Evolutionary conservation across 208 protist species (phyloP).

Genomic region (Crithidia bombi): DNA sequence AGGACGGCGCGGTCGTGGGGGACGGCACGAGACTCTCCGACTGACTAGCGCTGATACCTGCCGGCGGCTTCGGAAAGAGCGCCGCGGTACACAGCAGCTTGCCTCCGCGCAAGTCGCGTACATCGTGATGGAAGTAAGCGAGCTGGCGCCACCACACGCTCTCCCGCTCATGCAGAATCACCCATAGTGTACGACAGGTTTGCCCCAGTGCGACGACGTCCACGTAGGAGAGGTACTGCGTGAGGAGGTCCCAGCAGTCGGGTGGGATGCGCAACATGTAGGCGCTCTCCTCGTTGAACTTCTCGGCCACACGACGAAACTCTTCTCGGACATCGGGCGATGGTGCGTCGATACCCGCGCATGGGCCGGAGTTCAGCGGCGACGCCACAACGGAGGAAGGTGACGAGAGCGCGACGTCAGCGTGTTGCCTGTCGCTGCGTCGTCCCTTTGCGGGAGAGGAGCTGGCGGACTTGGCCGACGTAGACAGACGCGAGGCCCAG

Average conservation of each 20-base stretch:
- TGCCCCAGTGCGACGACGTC: constrained; percentile 55
- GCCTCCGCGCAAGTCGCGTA: constrained; percentile 54
- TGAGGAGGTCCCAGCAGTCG: constrained; percentile 53
- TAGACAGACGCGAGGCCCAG: constrained; percentile 42
- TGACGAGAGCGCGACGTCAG: not conserved
- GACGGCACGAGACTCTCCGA: constrained; percentile 1
- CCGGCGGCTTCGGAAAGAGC: constrained; percentile 17
- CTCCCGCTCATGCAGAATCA: constrained; percentile 46
- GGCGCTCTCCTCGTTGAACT: constrained; percentile 29
- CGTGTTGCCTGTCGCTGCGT: not conserved
- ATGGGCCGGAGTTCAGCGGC: not conserved
- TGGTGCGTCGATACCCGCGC: not conserved
- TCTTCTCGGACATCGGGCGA: constrained; percentile 18
- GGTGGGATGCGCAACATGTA: constrained; percentile 39
- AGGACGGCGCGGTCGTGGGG: not conserved
- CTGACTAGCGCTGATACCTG: constrained; percentile 1
- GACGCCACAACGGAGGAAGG: not conserved
- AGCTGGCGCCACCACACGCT: constrained; percentile 77
- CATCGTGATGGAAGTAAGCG: constrained; percentile 56
- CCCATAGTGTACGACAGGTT: constrained; percentile 58
- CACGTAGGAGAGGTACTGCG: constrained; percentile 43
- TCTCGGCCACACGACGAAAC: constrained; percentile 38
- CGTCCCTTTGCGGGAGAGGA: not conserved
- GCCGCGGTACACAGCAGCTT: constrained; percentile 58
- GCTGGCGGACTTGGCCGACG: constrained; percentile 16